phyloP scores from a whole-genome alignment of 768 basidiomycete species.

The Serpula lacrymans region DNA sequence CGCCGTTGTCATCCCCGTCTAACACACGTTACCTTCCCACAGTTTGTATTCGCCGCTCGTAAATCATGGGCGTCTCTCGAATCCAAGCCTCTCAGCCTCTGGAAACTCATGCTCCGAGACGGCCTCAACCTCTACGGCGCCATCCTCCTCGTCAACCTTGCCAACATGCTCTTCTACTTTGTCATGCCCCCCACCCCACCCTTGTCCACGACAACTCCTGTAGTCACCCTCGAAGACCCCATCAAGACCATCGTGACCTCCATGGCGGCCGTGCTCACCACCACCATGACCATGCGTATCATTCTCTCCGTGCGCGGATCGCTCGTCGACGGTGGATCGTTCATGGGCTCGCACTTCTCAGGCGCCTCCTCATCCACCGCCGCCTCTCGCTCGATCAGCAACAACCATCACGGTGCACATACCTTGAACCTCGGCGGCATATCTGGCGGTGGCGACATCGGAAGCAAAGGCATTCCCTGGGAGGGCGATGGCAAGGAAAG shows the following conservation, averaged over 20 bases:
- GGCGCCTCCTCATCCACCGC: constrained; percentile 45
- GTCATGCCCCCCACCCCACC: constrained; percentile 62
- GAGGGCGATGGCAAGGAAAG: constrained; percentile 36
- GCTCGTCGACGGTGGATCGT: constrained; percentile 68
- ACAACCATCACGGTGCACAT: constrained; percentile 13
- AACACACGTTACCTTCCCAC: constrained; percentile 14
- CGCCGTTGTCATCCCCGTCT: constrained; percentile 17
- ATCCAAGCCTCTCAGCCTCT: constrained; percentile 56
- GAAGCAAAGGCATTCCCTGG: constrained; percentile 38
- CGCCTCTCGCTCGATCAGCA: constrained; percentile 38
- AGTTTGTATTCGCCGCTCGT: constrained; percentile 59
- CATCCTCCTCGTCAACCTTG: constrained; percentile 75
- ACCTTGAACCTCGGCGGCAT: constrained; percentile 42
- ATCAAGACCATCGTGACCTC: constrained; percentile 81
- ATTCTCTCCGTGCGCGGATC: constrained; percentile 78
- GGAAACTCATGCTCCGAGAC: constrained; percentile 90
- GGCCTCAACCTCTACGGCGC: constrained; percentile 84
- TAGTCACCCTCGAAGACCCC: too few species aligned
- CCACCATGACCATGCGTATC: constrained; percentile 86
- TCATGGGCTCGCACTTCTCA: constrained; percentile 49
- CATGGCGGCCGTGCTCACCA: constrained; percentile 85
- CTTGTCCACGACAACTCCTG: too few species aligned
- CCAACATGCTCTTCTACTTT: constrained; percentile 87
- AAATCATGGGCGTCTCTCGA: constrained; percentile 59
- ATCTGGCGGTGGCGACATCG: constrained; percentile 35